Conservation (phyloP, 768 basidiomycete species). For the Suillus hirtellus region DNA sequence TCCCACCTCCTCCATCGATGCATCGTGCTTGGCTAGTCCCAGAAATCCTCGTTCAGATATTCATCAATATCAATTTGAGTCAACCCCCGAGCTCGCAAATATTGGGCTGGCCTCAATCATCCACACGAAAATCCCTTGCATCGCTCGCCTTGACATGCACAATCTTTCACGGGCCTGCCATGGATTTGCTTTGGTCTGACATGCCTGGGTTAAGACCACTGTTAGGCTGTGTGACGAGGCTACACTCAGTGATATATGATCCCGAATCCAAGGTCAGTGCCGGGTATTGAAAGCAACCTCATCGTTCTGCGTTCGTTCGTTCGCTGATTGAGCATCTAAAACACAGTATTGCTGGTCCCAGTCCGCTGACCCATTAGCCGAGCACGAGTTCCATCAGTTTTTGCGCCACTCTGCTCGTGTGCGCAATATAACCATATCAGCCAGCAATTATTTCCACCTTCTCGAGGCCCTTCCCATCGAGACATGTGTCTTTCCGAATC, state of each 20-base stretch:
- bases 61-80: not conserved
- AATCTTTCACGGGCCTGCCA: slow-evolving; percentile 8
- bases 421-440: not conserved
- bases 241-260: not conserved
- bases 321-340: not conserved
- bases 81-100: not conserved
- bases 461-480: not conserved
- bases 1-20: not conserved
- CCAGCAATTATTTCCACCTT: not conserved
- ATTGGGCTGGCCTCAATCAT: not conserved
- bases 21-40: slow-evolving; percentile 2
- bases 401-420: slow-evolving; percentile 2
- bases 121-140: not conserved
- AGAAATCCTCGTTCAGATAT: not conserved
- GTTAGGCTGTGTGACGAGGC: slow-evolving; percentile 1
- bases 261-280: not conserved
- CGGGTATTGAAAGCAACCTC: not conserved
- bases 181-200: slow-evolving; percentile 8
- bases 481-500: not conserved
- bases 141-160: slow-evolving; percentile 10
- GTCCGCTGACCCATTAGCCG: not conserved
- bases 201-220: not conserved
- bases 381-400: not conserved
- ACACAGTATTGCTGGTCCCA: not conserved
- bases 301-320: not conserved